Evolutionary conservation across 1,284 basidiomycete species (phyloP), one percentile per base, ranked within the genome.

Genomic region (Papiliotrema terrestris): DNA sequence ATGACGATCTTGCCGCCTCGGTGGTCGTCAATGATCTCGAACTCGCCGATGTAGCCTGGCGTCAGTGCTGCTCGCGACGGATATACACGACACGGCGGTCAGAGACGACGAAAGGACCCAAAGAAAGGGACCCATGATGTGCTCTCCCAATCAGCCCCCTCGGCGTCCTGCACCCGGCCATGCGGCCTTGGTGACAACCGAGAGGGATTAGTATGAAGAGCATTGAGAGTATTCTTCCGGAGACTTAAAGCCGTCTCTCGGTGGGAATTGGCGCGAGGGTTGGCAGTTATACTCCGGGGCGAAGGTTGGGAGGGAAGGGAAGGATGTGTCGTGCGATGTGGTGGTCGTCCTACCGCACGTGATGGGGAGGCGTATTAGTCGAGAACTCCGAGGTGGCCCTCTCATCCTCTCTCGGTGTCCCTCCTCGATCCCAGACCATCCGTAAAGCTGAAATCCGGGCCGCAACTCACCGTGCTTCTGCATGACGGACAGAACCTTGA

Each of bases 21-120:
- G 81, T 98, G 96, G 82, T 99, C 96, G 75, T 99, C 96, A 75
- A 99, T 88, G 79, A 97, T 90, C 81, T 98, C 95, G 76, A 98
- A 98, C 82, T 98, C 95, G 72, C 93, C 93, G 64, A 98, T 97
- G 84, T 98, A 98, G 61, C 93, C 94, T 97, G 67, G 8, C 48
- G 46, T 62, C 53, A 53, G 55, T 23, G 20, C 48, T 41, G 15
- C n/a, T 48, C n/a, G 35, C 14, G 23, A 41, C n/a, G 19, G 23
- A 46, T 35, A 45, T 23, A 13, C 46, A 13, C 32, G 45, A 36
- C 20, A 25, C 20, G 45, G 26, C 13, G 13, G 17, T 29, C 43
- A 1, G 44, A 13, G 46, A 15, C 49, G 35, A 45, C 46, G 36
- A 48, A 51, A 39, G 45, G 32, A 50, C 8, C 38, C 37, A 46